Conservation (phyloP, 202 grass and related monocot genomes). For the Eragrostis tef region DNA sequence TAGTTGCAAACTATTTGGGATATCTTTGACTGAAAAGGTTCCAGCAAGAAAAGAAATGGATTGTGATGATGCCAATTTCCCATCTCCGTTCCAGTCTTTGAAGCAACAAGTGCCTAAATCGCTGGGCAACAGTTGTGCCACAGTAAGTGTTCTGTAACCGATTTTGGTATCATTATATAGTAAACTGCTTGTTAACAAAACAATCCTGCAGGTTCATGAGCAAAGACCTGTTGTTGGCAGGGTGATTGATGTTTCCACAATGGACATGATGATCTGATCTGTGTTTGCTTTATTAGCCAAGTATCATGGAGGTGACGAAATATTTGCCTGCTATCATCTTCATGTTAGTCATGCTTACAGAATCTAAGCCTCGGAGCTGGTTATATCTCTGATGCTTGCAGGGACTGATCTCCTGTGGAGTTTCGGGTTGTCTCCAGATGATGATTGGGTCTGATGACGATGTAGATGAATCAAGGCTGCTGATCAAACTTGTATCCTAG, state of each 20-base stretch:
- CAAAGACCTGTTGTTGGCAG: slow-evolving; percentile 74
- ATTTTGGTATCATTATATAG: slow-evolving; percentile 23
- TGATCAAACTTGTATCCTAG: slow-evolving; percentile 47
- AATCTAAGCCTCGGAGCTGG: background rate
- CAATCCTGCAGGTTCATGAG: slow-evolving; percentile 64
- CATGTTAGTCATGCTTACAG: slow-evolving; percentile 37
- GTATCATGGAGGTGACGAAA: slow-evolving; percentile 45
- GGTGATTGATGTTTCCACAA: slow-evolving; percentile 60
- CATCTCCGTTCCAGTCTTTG: slow-evolving; percentile 45
- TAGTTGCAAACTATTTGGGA: slow-evolving; percentile 80
- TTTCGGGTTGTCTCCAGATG: slow-evolving; percentile 2
- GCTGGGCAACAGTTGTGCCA: slow-evolving; percentile 58
- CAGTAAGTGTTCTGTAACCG: slow-evolving; percentile 47
- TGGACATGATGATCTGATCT: slow-evolving; percentile 68
- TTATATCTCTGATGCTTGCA: background rate
- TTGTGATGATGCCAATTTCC: slow-evolving; percentile 40
- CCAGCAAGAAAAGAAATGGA: slow-evolving; percentile 47
- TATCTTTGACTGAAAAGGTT: slow-evolving; percentile 65
- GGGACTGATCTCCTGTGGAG: background rate
- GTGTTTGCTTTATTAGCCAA: background rate
- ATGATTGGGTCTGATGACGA: slow-evolving; percentile 4
- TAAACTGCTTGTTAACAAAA: slow-evolving; percentile 36
- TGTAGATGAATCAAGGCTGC: slow-evolving; percentile 5
- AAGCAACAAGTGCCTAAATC: slow-evolving; percentile 61
- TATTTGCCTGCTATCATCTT: background rate